Evolutionary conservation across 2,329 filamentous ascomycete genomes (phyloP), one percentile per base, ranked within the genome.

Genomic region (Neobulgaria alba): DNA sequence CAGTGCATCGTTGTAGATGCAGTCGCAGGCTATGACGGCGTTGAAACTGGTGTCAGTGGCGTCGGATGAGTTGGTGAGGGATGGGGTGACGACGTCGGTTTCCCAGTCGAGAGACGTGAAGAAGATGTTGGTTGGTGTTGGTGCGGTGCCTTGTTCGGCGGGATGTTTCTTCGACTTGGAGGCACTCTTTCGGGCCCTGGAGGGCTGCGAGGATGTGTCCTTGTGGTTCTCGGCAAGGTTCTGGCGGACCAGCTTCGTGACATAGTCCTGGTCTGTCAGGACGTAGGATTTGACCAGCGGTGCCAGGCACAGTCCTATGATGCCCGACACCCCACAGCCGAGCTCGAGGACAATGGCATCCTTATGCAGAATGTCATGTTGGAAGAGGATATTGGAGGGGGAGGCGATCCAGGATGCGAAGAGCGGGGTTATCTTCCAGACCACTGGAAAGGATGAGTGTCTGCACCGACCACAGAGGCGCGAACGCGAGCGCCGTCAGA

Each of bases 1-100:
- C 3, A 96, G 73, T 2, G 83, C 76, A 50, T 95, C 85, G 63
- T 96, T 98, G 68, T 93, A 98, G 52, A 98, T 82, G 62, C 89
- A 95, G 62, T 98, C 92, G 57, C 87, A 94, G 3, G 88, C 87
- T 26, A 96, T 60, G 9, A 96, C 68, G 10, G 79, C 63, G 55
- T 93, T 83, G 50, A 92, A 82, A 42, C 72, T 71, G 55, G 52
- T 57, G 33, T 47, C 55, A 42, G 30, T 57, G 7, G 7, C 23
- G 12, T 26, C 23, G 40, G 12, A 44, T 38, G 32, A 45, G 8
- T 60, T 29, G 39, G 48, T 47, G 7, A 57, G 54, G 10, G 59
- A 58, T 9, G 63, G 59, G 17, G 65, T 72, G 8, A 80, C 69
- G 34, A 70, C 62, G 46, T 77, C 72, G 0, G 71, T 68, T 58